Conservation (phyloP, 306 rosid species). For the Rosa lucieae region DNA sequence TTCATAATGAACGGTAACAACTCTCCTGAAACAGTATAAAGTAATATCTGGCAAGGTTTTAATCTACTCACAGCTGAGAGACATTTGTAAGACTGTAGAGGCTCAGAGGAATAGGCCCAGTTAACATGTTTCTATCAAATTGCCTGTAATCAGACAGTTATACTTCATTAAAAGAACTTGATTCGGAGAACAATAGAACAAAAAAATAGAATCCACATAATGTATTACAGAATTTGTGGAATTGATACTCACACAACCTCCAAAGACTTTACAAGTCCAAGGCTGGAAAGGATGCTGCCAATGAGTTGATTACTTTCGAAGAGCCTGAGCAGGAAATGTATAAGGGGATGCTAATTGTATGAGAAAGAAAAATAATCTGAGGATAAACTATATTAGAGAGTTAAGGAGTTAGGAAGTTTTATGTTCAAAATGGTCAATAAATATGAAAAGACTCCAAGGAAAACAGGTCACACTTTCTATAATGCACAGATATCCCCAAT, state of each 20-base stretch:
- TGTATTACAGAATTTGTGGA: background rate
- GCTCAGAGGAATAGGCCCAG: conserved; percentile 44
- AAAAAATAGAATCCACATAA: background rate
- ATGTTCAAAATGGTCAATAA: background rate
- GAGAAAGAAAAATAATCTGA: background rate
- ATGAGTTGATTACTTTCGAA: conserved; percentile 47
- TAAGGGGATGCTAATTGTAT: background rate
- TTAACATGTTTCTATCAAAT: conserved; percentile 43
- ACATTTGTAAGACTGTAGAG: conserved; percentile 44
- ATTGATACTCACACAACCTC: conserved; percentile 64
- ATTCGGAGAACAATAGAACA: background rate
- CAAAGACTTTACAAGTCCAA: conserved; percentile 48
- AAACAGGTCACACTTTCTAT: too few species aligned
- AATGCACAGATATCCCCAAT: too few species aligned
- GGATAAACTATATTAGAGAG: background rate
- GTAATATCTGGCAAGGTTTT: background rate
- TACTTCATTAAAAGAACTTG: background rate
- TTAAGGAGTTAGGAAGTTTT: background rate
- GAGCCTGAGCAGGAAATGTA: background rate
- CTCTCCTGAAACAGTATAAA: background rate
- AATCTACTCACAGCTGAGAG: conserved; percentile 46
- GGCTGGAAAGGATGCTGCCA: conserved; percentile 58
- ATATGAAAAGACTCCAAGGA: background rate
- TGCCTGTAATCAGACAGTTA: conserved; percentile 40
- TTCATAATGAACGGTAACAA: background rate